Conservation (phyloP, 768 basidiomycete species). For the Imleria badia region DNA sequence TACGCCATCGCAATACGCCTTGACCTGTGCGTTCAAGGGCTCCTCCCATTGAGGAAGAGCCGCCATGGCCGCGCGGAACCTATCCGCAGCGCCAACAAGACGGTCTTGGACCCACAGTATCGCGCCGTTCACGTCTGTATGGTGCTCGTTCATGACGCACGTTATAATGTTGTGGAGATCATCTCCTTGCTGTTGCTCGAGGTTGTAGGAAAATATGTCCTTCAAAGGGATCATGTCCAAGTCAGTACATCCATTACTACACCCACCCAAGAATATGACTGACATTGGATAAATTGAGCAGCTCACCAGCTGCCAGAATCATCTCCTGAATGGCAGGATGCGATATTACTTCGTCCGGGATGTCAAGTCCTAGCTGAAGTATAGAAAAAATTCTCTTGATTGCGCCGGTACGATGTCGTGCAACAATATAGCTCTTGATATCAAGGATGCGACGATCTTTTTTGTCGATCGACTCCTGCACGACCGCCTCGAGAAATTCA, state of each 20-base stretch:
- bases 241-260: not conserved
- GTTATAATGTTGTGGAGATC: slow-evolving; percentile 43
- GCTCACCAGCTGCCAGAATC: slow-evolving; percentile 27
- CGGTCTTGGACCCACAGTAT: slow-evolving; percentile 10
- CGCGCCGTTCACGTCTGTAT: slow-evolving; percentile 15
- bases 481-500: too few relatives aligned
- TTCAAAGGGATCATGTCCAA: slow-evolving; percentile 1
- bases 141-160: slow-evolving; percentile 45
- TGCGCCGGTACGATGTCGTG: slow-evolving; percentile 42
- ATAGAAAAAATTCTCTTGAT: slow-evolving; percentile 37
- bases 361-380: slow-evolving; percentile 34
- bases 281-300: slow-evolving; percentile 38
- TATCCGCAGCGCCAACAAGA: not conserved
- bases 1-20: slow-evolving; percentile 43
- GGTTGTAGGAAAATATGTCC: slow-evolving; percentile 33
- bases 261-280: slow-evolving; percentile 1
- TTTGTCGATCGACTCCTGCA: slow-evolving; percentile 40
- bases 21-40: slow-evolving; percentile 40
- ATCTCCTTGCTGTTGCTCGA: slow-evolving; percentile 31
- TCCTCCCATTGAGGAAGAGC: slow-evolving; percentile 39
- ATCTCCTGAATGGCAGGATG: slow-evolving; percentile 39
- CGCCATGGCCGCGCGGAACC: slow-evolving; percentile 10
- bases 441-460: slow-evolving; percentile 30
- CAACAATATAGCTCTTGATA: slow-evolving; percentile 40
- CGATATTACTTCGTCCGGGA: slow-evolving; percentile 39